Percentiles rank a stretch among this genome's conserved stretches.
Evolutionary conservation across 2,329 filamentous ascomycete genomes (phyloP).

Genomic region (Alternaria arbusti): DNA sequence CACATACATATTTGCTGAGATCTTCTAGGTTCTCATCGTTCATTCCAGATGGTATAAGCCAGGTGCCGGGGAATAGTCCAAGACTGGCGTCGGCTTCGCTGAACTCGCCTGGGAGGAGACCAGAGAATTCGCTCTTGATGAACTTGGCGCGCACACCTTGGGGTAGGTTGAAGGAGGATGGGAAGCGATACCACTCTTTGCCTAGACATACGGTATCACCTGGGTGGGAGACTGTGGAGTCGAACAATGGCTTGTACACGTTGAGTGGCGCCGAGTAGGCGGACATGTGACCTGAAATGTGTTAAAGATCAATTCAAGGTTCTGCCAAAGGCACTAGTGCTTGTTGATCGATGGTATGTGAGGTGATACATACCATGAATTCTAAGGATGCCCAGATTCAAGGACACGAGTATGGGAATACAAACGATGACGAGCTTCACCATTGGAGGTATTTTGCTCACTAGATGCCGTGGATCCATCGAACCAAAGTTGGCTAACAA

Average conservation of each 20-base stretch:
- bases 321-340: background rate
- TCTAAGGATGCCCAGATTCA: constrained; percentile 72
- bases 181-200: constrained; percentile 99
- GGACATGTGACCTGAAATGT: constrained; percentile 65
- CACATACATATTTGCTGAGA: constrained; percentile 77
- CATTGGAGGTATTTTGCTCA: constrained; percentile 74
- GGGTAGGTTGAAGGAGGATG: constrained; percentile 89
- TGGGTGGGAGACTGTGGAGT: constrained; percentile 59
- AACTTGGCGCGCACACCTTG: constrained; percentile 86
- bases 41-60: constrained; percentile 81
- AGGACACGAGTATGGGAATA: constrained; percentile 66
- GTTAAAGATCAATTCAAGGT: background rate
- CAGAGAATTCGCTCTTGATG: constrained; percentile 86
- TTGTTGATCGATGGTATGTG: background rate
- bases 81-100: constrained; percentile 72
- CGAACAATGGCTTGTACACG: constrained; percentile 71
- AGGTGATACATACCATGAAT: constrained; percentile 59
- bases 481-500: constrained; percentile 77
- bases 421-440: constrained; percentile 72
- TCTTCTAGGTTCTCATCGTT: constrained; percentile 93
- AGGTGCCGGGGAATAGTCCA: constrained; percentile 82
- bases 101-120: constrained; percentile 90
- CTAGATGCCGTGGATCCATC: constrained; percentile 68
- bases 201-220: constrained; percentile 84
- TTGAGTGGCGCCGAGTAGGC: constrained; percentile 83